These are phyloP conservation scores for Alternaria sp. DNA, from an alignment of 2,329 filamentous ascomycete genomes.

Conservation along the genomic window DNA sequence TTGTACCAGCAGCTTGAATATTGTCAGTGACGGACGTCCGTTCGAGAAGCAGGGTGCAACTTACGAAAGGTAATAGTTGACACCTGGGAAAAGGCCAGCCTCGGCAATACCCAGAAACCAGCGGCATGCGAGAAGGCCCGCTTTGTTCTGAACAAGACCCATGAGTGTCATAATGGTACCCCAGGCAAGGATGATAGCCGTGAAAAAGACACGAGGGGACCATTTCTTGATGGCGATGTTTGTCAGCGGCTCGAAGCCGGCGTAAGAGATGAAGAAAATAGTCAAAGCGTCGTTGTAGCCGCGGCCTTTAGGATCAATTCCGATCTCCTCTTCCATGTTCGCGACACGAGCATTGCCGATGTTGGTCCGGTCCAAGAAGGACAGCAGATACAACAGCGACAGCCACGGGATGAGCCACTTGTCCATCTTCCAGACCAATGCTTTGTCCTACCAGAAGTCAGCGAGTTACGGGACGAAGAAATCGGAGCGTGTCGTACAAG, in stretches of 20 bases:
- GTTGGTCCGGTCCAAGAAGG: constrained; percentile 48
- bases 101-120: constrained; percentile 49
- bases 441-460: constrained; percentile 41
- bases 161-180: constrained; percentile 59
- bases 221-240: constrained; percentile 68
- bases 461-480: background rate
- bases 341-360: constrained; percentile 55
- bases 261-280: constrained; percentile 66
- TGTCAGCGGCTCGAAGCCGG: constrained; percentile 60
- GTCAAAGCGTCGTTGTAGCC: constrained; percentile 70
- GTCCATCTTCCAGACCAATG: constrained; percentile 52
- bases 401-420: constrained; percentile 50
- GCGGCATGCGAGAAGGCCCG: constrained; percentile 44
- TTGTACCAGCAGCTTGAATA: constrained; percentile 56
- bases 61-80: constrained; percentile 64
- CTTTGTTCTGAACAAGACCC: constrained; percentile 52
- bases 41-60: background rate
- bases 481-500: constrained; percentile 28
- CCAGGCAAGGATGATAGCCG: constrained; percentile 57
- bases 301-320: constrained; percentile 54
- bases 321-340: constrained; percentile 35
- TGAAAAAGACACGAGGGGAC: constrained; percentile 55
- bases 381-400: constrained; percentile 51
- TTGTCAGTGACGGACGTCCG: constrained; percentile 1
- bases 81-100: constrained; percentile 48